These are phyloP conservation scores for Lithohypha guttulata DNA, from an alignment of 2,329 filamentous ascomycete genomes.

Conservation along the genomic window DNA sequence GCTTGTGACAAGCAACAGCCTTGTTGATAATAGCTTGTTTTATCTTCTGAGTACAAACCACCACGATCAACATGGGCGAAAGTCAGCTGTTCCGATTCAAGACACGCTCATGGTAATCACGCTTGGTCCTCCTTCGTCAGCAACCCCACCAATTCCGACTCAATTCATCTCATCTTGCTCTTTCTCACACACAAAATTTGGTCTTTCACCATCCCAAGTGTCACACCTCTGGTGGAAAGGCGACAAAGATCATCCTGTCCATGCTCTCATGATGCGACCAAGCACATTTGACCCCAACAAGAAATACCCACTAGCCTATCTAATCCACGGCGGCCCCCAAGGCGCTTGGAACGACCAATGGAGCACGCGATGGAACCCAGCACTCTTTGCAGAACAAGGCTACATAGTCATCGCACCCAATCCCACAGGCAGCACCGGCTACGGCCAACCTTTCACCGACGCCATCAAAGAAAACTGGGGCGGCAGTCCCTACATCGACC, in stretches of 20 bases:
- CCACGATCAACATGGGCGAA: no score
- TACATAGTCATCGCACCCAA: conserved; percentile 52
- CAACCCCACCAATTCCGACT: neutral
- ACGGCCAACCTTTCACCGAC: conserved; percentile 45
- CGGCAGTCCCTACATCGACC: conserved; percentile 44
- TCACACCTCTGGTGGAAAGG: conserved; percentile 38
- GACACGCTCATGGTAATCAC: conserved; percentile 14
- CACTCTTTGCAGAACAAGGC: conserved; percentile 50
- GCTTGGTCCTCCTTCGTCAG: no score
- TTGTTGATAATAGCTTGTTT: conserved; percentile 37
- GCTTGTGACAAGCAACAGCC: conserved; percentile 33
- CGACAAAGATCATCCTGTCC: conserved; percentile 33
- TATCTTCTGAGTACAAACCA: conserved; percentile 30
- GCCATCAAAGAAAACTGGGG: conserved; percentile 44
- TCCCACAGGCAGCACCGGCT: conserved; percentile 48
- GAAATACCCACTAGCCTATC: conserved; percentile 44
- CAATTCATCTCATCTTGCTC: conserved; percentile 13
- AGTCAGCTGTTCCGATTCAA: conserved; percentile 23
- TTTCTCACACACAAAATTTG: conserved; percentile 23
- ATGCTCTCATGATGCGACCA: conserved; percentile 39
- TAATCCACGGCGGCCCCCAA: conserved; percentile 45
- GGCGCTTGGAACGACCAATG: conserved; percentile 44
- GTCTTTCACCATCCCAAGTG: conserved; percentile 32
- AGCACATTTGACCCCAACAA: conserved; percentile 35
- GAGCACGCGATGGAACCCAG: conserved; percentile 45